These are phyloP conservation scores for Bryoerythrophyllum caledonicum DNA, from an alignment of 225 moss, liverwort and hornwort species.

Conservation along the genomic window DNA sequence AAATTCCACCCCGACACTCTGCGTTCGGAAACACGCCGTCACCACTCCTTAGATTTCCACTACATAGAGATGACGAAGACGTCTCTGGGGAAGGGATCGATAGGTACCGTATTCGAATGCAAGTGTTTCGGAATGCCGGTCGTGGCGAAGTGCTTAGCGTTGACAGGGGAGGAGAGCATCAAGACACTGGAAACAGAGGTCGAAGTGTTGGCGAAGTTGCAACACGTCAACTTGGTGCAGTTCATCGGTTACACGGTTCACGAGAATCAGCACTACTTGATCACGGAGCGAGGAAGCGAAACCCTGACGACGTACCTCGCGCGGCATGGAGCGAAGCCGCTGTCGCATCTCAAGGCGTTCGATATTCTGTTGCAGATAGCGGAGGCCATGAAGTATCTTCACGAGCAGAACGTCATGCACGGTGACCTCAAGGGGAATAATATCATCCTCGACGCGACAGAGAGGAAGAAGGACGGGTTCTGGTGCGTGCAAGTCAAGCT, in stretches of 20 bases:
- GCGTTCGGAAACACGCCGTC: conserved; percentile 5
- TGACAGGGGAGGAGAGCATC: conserved; percentile 29
- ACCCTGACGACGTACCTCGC: conserved; percentile 30
- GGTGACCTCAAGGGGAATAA: conserved; percentile 43
- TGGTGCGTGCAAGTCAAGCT: conserved; percentile 45
- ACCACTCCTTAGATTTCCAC: conserved; percentile 29
- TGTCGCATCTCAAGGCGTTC: conserved; percentile 42
- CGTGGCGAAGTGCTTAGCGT: conserved; percentile 30
- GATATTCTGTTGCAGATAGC: conserved; percentile 43
- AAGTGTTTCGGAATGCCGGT: conserved; percentile 52
- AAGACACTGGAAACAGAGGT: conserved; percentile 35
- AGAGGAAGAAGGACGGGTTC: conserved; percentile 36
- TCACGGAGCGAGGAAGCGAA: conserved; percentile 43
- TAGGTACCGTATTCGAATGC: conserved; percentile 47
- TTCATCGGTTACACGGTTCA: conserved; percentile 49
- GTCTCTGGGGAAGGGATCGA: conserved; percentile 29
- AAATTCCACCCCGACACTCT: conserved; percentile 25
- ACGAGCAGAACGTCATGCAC: conserved; percentile 39
- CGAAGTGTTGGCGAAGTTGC: conserved; percentile 27
- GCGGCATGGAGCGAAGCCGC: conserved; percentile 25
- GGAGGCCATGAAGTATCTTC: conserved; percentile 54
- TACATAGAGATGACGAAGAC: conserved; percentile 41
- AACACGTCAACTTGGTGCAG: conserved; percentile 51
- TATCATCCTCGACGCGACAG: conserved; percentile 33
- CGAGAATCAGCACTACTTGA: conserved; percentile 35